Evolutionary conservation across 768 basidiomycete species (phyloP), one percentile per base, ranked within the genome.

Genomic region (Lactarius pseudohatsudake): DNA sequence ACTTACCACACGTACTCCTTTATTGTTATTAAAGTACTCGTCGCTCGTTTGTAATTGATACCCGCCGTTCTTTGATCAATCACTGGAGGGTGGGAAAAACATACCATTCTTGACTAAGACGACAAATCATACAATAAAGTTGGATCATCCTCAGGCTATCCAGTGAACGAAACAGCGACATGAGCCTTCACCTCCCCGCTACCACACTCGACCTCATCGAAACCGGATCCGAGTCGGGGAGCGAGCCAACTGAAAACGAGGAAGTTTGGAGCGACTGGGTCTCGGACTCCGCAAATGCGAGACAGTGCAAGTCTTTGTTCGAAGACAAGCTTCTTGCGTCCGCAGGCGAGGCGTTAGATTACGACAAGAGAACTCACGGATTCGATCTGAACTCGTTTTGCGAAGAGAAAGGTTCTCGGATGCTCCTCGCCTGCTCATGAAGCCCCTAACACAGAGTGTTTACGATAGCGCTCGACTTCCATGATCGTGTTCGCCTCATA

Each of bases 221-320:
- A 38, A 28, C 32, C 28, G 62, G 55, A 34, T 65, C 60, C 22
- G 68, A 60, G 3, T 30, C 43, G 16, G 59, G 36, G 34, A 41
- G 45, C 9, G 56, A 58, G 1, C 59, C 64, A 16, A 18, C 28
- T 18, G 73, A 67, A 11, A 73, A 74, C 22, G 71, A 92, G 45
- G 79, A 90, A 68, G 87, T 81, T 61, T 92, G 87, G 81, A 88
- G 90, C 57, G 92, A 92, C 73, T 93, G 91, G 91, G 79, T 85
- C 15, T 90, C 89, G 18, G 91, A 92, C 76, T 86, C 87, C 22
- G 77, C 77, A 53, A 75, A 79, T 54, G 81, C 78, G 56, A 56
- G 28, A 30, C 74, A 84, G 11, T 91, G 89, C 75, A 79, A 76
- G 71, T 93, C 93, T 0, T 82, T 96, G 30, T 95, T 96, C 73